Conservation (phyloP, 495 filamentous ascomycete species). For the Aspergillus sclerotioniger region DNA sequence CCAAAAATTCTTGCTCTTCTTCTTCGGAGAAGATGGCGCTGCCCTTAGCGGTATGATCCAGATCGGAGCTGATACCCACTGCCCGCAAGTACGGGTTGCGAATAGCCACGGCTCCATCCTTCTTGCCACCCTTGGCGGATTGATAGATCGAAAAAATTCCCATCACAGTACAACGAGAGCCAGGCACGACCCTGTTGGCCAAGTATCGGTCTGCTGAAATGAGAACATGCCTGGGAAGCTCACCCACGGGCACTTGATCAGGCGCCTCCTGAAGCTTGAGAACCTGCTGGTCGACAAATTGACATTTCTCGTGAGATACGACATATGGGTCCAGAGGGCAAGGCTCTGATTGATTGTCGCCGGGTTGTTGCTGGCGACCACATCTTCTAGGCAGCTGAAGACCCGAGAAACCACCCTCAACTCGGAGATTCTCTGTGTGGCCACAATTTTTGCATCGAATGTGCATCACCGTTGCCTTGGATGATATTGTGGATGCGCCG, state of each 20-base stretch:
- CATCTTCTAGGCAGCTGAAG: conserved; percentile 80
- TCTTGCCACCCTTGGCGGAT: conserved; percentile 74
- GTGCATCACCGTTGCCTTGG: conserved; percentile 83
- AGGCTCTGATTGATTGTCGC: conserved; percentile 59
- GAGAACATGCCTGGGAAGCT: conserved; percentile 90
- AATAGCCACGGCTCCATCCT: conserved; percentile 85
- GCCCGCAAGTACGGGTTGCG: conserved; percentile 95
- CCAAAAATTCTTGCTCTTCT: conserved; percentile 96
- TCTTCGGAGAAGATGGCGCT: conserved; percentile 85
- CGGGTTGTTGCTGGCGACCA: conserved; percentile 53
- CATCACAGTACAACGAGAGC: conserved; percentile 91
- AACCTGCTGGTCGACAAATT: conserved; percentile 97
- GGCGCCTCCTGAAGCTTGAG: conserved; percentile 98
- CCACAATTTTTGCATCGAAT: conserved; percentile 90
- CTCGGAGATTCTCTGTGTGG: conserved; percentile 64
- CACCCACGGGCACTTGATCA: conserved; percentile 96
- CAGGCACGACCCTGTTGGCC: conserved; percentile 93
- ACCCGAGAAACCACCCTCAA: conserved; percentile 82
- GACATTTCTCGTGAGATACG: conserved; percentile 88
- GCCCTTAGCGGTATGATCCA: conserved; percentile 88
- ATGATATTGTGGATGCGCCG: conserved; percentile 92
- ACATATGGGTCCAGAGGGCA: conserved; percentile 96
- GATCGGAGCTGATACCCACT: conserved; percentile 84
- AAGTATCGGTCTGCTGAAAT: conserved; percentile 95
- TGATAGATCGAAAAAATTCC: conserved; percentile 98